Conservation (phyloP, 2,329 filamentous ascomycete genomes). For the Xylariaceae sp. region DNA sequence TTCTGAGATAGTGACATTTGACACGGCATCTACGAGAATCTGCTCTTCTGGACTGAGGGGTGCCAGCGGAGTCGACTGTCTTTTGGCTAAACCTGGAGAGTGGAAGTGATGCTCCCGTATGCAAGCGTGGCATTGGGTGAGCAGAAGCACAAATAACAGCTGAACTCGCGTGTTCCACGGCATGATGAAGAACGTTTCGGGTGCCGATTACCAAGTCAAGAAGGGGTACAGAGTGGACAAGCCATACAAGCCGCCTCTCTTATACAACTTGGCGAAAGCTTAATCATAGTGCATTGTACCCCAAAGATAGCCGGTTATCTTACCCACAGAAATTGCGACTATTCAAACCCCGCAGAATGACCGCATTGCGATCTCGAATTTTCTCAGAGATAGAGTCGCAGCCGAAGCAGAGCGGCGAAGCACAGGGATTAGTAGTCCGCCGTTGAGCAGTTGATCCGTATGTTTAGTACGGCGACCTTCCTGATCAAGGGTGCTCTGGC, state of each 20-base stretch:
- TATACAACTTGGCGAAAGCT: not conserved
- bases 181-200: slow-evolving; percentile 6
- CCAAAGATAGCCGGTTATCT: not conserved
- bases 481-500: slow-evolving; percentile 17
- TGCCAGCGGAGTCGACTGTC: slow-evolving; percentile 29
- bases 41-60: slow-evolving; percentile 36
- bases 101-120: slow-evolving; percentile 28
- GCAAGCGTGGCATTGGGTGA: slow-evolving; percentile 29
- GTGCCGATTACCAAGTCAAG: not conserved
- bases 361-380: not conserved
- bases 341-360: slow-evolving; percentile 13
- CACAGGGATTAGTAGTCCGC: not conserved
- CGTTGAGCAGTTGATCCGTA: not conserved
- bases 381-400: slow-evolving; percentile 11
- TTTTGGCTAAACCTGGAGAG: slow-evolving; percentile 18
- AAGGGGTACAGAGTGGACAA: not conserved
- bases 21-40: slow-evolving; percentile 36
- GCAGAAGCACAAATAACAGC: slow-evolving; percentile 17
- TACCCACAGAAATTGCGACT: not conserved
- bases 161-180: slow-evolving; percentile 7
- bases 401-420: not conserved
- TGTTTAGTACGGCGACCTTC: slow-evolving; percentile 18
- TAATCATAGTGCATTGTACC: not conserved
- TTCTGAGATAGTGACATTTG: slow-evolving; percentile 38
- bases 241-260: not conserved